Evolutionary conservation across 2,329 filamentous ascomycete species (phyloP).

Genomic region (Paecilomyces dactylethromorphus): DNA sequence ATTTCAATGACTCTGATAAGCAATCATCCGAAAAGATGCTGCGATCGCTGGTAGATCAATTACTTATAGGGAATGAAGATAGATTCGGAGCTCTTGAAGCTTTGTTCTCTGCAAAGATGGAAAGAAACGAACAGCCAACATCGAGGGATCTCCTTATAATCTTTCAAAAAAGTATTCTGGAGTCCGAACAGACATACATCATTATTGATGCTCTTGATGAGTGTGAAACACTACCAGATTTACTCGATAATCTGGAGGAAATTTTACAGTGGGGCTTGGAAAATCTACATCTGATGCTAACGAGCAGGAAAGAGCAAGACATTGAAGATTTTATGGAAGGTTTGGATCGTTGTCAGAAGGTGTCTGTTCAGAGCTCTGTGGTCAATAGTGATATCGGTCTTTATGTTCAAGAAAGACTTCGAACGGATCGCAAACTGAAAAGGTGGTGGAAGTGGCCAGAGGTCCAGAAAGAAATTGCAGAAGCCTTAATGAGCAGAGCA

Average conservation of each 20-base stretch:
- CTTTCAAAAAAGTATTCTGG: constrained; percentile 17
- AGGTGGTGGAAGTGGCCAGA: constrained; percentile 3
- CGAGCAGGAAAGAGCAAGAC: constrained; percentile 9
- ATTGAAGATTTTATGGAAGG: constrained; percentile 6
- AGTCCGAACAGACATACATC: constrained; percentile 11
- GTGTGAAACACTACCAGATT: constrained; percentile 6
- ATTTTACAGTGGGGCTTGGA: neutral
- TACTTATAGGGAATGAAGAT: constrained; percentile 17
- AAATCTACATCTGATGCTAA: constrained; percentile 6
- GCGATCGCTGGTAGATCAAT: constrained; percentile 31
- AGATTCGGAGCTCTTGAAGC: too few relatives aligned
- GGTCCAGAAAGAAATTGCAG: constrained; percentile 1
- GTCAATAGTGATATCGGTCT: constrained; percentile 10
- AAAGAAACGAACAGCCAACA: constrained; percentile 13
- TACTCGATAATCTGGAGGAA: constrained; percentile 3
- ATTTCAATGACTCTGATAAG: constrained; percentile 33
- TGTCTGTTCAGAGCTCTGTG: constrained; percentile 5
- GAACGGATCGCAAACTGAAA: constrained; percentile 4
- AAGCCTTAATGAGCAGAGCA: neutral
- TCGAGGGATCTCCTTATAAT: constrained; percentile 14
- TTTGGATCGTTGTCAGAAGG: neutral
- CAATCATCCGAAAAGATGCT: constrained; percentile 27
- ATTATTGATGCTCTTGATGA: constrained; percentile 14
- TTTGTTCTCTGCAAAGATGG: constrained; percentile 10
- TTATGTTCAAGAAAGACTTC: constrained; percentile 8